Conservation (phyloP, 257 asterid genomes). For the Gardenia jasminoides region DNA sequence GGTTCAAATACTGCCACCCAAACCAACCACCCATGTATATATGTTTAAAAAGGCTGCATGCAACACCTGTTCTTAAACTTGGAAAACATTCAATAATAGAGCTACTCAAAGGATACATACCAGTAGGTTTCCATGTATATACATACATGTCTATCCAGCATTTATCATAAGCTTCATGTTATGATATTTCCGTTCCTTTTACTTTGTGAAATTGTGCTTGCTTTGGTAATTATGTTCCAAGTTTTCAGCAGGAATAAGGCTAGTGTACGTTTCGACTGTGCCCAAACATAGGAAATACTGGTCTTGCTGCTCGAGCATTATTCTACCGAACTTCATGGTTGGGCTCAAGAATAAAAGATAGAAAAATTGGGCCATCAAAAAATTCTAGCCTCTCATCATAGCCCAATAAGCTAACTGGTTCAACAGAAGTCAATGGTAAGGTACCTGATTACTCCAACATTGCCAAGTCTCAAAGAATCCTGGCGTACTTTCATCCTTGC, state of each 20-base stretch:
- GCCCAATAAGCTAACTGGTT: neutral
- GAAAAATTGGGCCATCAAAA: neutral
- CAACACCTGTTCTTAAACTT: neutral
- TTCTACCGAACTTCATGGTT: neutral
- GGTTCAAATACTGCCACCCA: neutral
- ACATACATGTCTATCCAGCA: neutral
- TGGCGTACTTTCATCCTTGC: conserved; percentile 94
- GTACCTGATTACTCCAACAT: conserved; percentile 91
- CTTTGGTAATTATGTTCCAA: neutral
- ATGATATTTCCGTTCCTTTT: neutral
- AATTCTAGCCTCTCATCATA: neutral
- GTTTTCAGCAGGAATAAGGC: conserved; percentile 2
- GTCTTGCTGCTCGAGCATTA: neutral
- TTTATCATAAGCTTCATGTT: neutral
- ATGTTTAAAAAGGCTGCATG: too few relatives aligned
- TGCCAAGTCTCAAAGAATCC: conserved; percentile 93
- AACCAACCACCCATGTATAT: neutral
- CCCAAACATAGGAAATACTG: neutral
- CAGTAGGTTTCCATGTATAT: neutral
- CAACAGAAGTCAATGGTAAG: neutral
- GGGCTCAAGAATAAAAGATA: neutral
- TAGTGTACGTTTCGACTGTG: neutral
- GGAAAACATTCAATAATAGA: neutral
- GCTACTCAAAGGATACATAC: neutral
- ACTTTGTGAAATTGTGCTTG: neutral